phyloP scores from a whole-genome alignment of 192 early-diverging fungal species.

The Backusella luteola region DNA sequence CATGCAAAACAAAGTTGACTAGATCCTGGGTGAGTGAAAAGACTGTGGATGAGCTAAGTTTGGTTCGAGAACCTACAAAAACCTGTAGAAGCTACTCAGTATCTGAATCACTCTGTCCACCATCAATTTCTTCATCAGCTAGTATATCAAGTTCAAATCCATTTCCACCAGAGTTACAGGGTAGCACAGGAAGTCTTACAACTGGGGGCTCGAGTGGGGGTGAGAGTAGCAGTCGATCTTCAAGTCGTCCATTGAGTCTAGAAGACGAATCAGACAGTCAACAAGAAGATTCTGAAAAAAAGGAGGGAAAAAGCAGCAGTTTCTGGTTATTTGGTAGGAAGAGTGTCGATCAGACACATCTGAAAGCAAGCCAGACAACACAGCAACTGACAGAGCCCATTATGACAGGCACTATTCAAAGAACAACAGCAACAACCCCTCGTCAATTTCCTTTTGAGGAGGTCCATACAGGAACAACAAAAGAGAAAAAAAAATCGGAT shows the following conservation, averaged over 20 bases:
- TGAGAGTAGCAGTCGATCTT: slow-evolving; percentile 19
- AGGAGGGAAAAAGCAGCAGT: background rate
- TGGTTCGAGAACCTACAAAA: slow-evolving; percentile 56
- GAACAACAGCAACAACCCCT: background rate
- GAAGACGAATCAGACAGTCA: slow-evolving; percentile 10
- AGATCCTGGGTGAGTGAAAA: slow-evolving; percentile 69
- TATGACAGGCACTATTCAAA: slow-evolving; percentile 10
- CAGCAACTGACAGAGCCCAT: background rate
- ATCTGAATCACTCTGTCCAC: background rate
- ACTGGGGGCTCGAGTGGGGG: background rate
- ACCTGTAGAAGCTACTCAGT: background rate
- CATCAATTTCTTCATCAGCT: background rate
- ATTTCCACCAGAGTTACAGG: background rate
- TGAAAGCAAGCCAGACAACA: background rate
- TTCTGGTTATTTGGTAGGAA: slow-evolving; percentile 22
- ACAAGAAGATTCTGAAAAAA: background rate
- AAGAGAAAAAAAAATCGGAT: background rate
- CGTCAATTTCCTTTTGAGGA: slow-evolving; percentile 10
- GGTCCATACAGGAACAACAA: background rate
- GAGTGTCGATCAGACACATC: background rate
- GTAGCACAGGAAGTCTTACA: slow-evolving; percentile 19
- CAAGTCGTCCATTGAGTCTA: slow-evolving; percentile 31
- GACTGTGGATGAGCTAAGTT: slow-evolving; percentile 72
- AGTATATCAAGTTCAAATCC: background rate
- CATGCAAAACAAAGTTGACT: slow-evolving; percentile 39